Conservation (phyloP, 192 early-diverging fungal genomes). For the Coemansia sp. region DNA sequence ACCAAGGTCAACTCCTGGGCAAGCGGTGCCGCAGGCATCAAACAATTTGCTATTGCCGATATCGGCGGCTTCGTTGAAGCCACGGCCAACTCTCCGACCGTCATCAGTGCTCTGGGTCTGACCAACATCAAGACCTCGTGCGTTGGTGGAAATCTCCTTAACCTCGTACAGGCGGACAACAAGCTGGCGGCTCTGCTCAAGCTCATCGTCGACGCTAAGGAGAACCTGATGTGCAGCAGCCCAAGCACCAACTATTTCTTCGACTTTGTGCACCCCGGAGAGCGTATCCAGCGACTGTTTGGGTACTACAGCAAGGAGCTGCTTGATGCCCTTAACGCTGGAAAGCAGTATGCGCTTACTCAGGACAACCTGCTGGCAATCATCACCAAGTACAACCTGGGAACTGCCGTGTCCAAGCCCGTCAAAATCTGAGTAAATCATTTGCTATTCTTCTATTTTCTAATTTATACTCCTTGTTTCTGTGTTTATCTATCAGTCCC, state of each 20-base stretch:
- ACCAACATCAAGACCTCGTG: slow-evolving; percentile 34
- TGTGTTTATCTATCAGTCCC: not conserved
- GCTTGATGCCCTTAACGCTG: slow-evolving; percentile 11
- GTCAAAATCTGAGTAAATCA: slow-evolving; percentile 1
- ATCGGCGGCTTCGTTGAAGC: slow-evolving; percentile 41
- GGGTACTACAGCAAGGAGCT: slow-evolving; percentile 34
- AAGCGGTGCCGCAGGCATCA: slow-evolving; percentile 11
- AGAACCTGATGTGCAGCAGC: slow-evolving; percentile 35
- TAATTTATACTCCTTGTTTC: not conserved
- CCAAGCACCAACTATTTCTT: slow-evolving; percentile 45
- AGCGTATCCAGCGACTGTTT: slow-evolving; percentile 42
- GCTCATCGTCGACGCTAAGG: slow-evolving; percentile 25
- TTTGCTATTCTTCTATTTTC: not conserved
- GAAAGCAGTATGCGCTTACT: slow-evolving; percentile 11
- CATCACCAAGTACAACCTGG: slow-evolving; percentile 29
- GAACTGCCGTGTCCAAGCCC: slow-evolving; percentile 31
- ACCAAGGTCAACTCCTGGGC: slow-evolving; percentile 33
- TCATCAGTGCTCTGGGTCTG: slow-evolving; percentile 28
- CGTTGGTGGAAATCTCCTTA: slow-evolving; percentile 35
- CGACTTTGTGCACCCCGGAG: slow-evolving; percentile 44
- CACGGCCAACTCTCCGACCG: slow-evolving; percentile 17
- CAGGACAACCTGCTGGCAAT: slow-evolving; percentile 24
- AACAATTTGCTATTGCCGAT: slow-evolving; percentile 20
- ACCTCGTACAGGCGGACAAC: slow-evolving; percentile 34
- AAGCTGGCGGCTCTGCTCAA: slow-evolving; percentile 33